Percentiles rank a stretch among this genome's conserved stretches.
These are phyloP conservation scores for Coniosporium tulheliwenetii DNA, from an alignment of 2,329 filamentous ascomycete species.

Conservation along the genomic window DNA sequence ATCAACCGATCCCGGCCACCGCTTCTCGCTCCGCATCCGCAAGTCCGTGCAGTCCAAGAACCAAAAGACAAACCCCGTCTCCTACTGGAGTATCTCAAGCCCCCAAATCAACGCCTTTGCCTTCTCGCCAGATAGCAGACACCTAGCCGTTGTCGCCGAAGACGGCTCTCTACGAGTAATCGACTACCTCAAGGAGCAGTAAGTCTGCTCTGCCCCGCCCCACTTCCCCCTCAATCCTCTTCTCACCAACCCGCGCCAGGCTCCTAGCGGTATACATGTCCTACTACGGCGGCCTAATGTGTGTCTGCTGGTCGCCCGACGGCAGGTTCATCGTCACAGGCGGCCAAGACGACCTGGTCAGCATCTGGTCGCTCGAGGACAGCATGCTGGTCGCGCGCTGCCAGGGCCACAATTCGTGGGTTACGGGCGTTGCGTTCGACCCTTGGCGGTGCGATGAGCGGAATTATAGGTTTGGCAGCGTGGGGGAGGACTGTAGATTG, in stretches of 20 bases:
- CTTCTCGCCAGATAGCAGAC: conserved; percentile 77
- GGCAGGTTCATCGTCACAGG: conserved; percentile 91
- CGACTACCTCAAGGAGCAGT: conserved; percentile 85
- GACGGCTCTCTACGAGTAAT: conserved; percentile 82
- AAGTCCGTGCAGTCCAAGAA: conserved; percentile 92
- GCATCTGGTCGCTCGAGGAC: conserved; percentile 85
- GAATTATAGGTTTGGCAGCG: conserved; percentile 90
- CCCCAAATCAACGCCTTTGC: conserved; percentile 81
- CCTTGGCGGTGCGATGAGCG: conserved; percentile 93
- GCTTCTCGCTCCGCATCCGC: conserved; percentile 48
- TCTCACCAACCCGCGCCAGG: conserved; percentile 25
- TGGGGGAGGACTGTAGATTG: conserved; percentile 82
- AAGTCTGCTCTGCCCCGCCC: conserved; percentile 15
- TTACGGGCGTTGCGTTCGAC: conserved; percentile 85
- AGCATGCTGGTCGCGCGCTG: conserved; percentile 76
- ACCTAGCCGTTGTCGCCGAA: conserved; percentile 81
- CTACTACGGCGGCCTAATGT: conserved; percentile 86
- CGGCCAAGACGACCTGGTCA: conserved; percentile 88
- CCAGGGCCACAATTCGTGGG: conserved; percentile 92
- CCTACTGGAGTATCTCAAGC: conserved; percentile 83
- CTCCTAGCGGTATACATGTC: conserved; percentile 76
- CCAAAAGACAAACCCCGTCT: conserved; percentile 84
- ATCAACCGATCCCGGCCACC: conserved; percentile 2
- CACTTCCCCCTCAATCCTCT: background rate
- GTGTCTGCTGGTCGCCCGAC: conserved; percentile 95